Percentiles rank a stretch among this genome's conserved stretches.
phyloP scores from a whole-genome alignment of 352 stramenopile genomes.

The Pythium folliculosum region DNA sequence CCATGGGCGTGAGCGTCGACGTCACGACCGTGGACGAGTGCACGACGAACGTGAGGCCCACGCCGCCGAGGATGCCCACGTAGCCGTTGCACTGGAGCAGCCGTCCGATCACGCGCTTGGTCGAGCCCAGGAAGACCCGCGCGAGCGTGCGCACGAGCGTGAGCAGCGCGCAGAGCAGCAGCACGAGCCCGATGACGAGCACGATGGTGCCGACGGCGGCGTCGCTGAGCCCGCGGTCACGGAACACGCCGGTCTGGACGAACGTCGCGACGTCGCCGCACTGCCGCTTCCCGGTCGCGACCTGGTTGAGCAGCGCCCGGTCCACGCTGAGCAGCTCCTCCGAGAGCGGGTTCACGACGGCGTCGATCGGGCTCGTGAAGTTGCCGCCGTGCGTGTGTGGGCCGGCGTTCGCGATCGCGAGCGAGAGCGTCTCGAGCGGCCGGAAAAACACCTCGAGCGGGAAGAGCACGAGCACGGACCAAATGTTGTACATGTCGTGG shows the following conservation, averaged over 20 bases:
- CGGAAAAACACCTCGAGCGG: constrained; percentile 38
- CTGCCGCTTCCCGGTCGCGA: constrained; percentile 35
- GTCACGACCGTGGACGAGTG: constrained; percentile 92
- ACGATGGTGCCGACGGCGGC: constrained; percentile 48
- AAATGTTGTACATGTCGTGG: constrained; percentile 26
- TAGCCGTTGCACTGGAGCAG: constrained; percentile 91
- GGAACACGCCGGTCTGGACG: constrained; percentile 42
- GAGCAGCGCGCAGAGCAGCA: constrained; percentile 51
- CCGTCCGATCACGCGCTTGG: constrained; percentile 83
- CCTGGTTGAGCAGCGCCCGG: constrained; percentile 12
- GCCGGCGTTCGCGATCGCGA: constrained; percentile 38
- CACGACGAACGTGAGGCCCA: constrained; percentile 83
- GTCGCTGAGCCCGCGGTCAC: constrained; percentile 36
- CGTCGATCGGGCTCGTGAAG: constrained; percentile 30
- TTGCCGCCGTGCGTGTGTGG: constrained; percentile 1
- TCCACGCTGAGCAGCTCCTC: constrained; percentile 17
- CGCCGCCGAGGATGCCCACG: constrained; percentile 86
- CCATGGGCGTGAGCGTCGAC: constrained; percentile 87
- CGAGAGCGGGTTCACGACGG: constrained; percentile 28
- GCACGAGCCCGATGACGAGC: constrained; percentile 45
- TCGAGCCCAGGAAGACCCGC: constrained; percentile 78
- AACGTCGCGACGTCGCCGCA: constrained; percentile 37
- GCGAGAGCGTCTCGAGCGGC: constrained; percentile 38
- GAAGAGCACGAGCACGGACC: constrained; percentile 15
- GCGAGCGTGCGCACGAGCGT: constrained; percentile 55